Conservation (phyloP, 208 protist species). For the Phytomonas francai region DNA sequence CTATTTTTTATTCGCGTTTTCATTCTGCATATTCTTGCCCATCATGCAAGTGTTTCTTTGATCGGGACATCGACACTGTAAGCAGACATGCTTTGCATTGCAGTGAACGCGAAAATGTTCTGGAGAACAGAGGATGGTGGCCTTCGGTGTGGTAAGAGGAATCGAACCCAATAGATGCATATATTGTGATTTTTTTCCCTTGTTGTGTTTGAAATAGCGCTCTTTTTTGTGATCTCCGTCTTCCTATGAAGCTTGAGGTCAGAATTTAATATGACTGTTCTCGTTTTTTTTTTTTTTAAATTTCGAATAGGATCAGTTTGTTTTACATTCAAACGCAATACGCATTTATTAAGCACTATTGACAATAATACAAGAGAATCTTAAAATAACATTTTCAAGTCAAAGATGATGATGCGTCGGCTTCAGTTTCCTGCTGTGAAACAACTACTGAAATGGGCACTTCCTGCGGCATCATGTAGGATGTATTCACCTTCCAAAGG, state of each 20-base stretch:
- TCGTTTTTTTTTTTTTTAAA: neutral
- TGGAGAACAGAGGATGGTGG: constrained; percentile 6
- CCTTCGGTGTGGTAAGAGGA: neutral
- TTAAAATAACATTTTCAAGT: neutral
- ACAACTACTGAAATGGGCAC: neutral
- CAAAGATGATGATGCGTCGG: constrained; percentile 4
- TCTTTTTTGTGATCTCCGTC: neutral
- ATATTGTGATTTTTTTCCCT: neutral
- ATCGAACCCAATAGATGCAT: neutral
- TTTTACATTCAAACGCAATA: neutral
- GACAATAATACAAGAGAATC: neutral
- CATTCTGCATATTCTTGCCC: constrained; percentile 13
- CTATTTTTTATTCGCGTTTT: constrained; percentile 4
- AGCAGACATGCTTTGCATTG: constrained; percentile 12
- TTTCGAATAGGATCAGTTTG: neutral
- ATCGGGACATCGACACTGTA: constrained; percentile 18
- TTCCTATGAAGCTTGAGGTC: neutral
- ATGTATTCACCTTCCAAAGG: neutral
- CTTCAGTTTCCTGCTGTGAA: constrained; percentile 1
- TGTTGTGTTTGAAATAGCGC: neutral
- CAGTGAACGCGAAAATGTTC: neutral
- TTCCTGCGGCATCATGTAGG: neutral
- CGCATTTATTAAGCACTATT: neutral
- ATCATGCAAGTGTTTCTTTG: constrained; percentile 12
- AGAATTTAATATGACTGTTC: neutral